phyloP scores from a whole-genome alignment of 441 rosid genomes.

The Populus tomentosa region DNA sequence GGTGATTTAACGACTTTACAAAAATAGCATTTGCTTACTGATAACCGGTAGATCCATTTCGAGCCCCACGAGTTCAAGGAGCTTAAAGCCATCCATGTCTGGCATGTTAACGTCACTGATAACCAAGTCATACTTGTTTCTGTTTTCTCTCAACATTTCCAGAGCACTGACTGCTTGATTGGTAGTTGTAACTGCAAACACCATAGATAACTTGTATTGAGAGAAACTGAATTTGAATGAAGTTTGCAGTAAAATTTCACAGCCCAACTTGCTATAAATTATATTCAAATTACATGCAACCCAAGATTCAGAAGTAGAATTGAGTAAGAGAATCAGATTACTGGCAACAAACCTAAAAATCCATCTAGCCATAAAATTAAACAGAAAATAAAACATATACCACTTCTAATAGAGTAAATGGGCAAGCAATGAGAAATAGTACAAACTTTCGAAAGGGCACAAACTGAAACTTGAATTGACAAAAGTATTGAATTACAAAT shows the following conservation, averaged over 20 bases:
- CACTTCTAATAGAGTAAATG: neutral
- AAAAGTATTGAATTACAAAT: neutral
- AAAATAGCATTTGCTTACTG: slow-evolving; percentile 22
- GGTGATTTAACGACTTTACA: slow-evolving; percentile 5
- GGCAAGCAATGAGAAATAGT: neutral
- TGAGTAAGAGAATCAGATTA: neutral
- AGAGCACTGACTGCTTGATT: slow-evolving; percentile 72
- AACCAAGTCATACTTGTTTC: slow-evolving; percentile 67
- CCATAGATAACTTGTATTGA: slow-evolving; percentile 11
- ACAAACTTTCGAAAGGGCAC: neutral
- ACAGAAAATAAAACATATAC: neutral
- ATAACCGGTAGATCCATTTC: slow-evolving; percentile 99
- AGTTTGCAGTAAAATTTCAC: neutral
- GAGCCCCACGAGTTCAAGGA: slow-evolving; percentile 92
- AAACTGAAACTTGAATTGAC: slow-evolving; percentile 7
- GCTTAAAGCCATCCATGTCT: slow-evolving; percentile 94
- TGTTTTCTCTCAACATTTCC: slow-evolving; percentile 76
- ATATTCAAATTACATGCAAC: neutral
- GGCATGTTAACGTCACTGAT: slow-evolving; percentile 99
- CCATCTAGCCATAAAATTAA: neutral
- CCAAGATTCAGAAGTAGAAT: neutral
- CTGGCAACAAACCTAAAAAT: neutral
- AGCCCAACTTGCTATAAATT: neutral
- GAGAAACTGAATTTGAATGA: neutral
- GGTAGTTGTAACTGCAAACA: slow-evolving; percentile 67